Base-by-base conservation (phyloP, 139 green algal genomes). In the Medakamo hakoo region DNA sequence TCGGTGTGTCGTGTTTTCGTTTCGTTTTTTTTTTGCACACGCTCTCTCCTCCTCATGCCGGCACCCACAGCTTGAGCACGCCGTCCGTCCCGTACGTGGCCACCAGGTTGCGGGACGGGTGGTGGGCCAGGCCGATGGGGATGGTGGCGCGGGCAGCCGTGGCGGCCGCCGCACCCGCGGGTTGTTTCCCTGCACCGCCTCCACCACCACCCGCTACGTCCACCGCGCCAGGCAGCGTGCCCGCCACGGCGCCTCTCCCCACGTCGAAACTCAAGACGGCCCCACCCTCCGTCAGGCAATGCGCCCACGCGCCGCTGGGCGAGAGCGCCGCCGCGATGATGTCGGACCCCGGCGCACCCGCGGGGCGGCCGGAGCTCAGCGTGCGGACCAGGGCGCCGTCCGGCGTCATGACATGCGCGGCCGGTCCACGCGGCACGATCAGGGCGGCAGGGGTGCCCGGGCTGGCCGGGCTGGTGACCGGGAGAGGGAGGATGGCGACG, bases 51-150 rank as follows among this genome's bases (percentile, higher is more conserved):
- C 14, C 56, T 19, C 56, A 19, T 5, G 56, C 56, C 19, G 75
- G 63, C 57, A 77, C 88, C 85, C 87, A 98, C 18, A 88, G 79
- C 69, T 89, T 89, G 14, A 97, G 63, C 19, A 74, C 72, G 4
- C 89, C 85, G 19, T 94, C 87, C 30, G 82, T 75, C 0, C 78
- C 79, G 32, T 71, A 94, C 0, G 86, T 95, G 23, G 90, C 90
- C 25, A 98, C n/a, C 55, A 96, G 63, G 67, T 97, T 98, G 26
- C 87, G 76, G 70, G 90, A 82, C 1, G 92, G 92, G 74, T 98
- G 92, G 68, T 95, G 89, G 3, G 75, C 69, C 20, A 98, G 27
- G 16, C 91, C 88, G 63, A 98, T 95, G 16, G 84, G 72, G 4
- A 78, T 92, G 92, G 2, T 95, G 84, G 30, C 88, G 82, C 27